Base-by-base conservation (phyloP, 139 green algal species). In the Penium margaritaceum region DNA sequence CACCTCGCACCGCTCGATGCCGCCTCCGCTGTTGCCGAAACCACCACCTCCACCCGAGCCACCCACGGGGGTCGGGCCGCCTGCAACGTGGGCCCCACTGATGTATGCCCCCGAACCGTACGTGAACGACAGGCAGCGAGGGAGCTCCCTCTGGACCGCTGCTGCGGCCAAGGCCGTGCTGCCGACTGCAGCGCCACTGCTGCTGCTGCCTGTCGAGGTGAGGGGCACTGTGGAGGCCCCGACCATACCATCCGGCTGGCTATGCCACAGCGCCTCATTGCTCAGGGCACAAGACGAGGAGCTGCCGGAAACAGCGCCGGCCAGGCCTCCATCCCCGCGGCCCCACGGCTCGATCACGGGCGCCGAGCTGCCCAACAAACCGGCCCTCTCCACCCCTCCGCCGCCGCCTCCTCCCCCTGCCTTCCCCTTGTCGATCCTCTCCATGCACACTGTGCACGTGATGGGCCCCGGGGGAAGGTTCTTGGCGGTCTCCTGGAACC, bases 1-100 rank as follows among this genome's bases (percentile, higher is more conserved):
- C 3, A 85, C 68, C 39, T 81, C 71, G 51, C 88, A 92, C 70
- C 69, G 21, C 21, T 29, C 39, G 21, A 72, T 61, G 29, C 33
- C 47, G 14, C 24, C 24, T 62, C 47, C 41, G 14, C 43, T 19
- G 14, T 24, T 5, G 7, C 46, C 47, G 29, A n/a, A n/a, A 3
- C 47, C 46, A 32, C 3, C 46, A 5, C 47, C 47, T 60, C 30
- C 47, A n/a, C 47, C 47, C 30, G n/a, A 24, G n/a, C 47, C 30
- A 33, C 47, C 47, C 30, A n/a, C n/a, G n/a, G n/a, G n/a, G n/a
- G n/a, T n/a, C n/a, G n/a, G n/a, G n/a, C n/a, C n/a, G n/a, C 47
- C 17, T 7, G n/a, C 47, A 60, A 24, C 5, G 29, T 60, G n/a
- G n/a, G n/a, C n/a, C 47, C 47, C 29, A n/a, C 47, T 60, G 4